Evolutionary conservation across 495 filamentous ascomycete species (phyloP), one percentile per base, ranked within the genome.

Genomic region (Cairneyella variabilis): DNA sequence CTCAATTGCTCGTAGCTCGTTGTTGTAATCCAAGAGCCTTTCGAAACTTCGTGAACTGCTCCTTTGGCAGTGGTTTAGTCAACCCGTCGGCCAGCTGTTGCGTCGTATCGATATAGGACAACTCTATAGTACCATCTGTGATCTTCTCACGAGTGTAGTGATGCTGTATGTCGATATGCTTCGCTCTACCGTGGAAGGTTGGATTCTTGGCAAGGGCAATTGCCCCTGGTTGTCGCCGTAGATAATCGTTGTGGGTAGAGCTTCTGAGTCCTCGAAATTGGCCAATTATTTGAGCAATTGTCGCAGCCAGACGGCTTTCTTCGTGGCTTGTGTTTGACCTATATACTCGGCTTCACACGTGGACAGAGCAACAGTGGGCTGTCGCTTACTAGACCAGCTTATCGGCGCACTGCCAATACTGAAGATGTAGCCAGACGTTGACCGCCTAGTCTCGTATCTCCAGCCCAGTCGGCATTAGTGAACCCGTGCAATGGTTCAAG

Each of bases 331-430:
- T 21, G 53, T 70, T 22, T 60, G 39, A 22, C 45, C 66, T 6
- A 74, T 58, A 48, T 66, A 76, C 55, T 74, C 69, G 9, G 70
- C 70, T 61, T 75, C 66, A 32, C 54, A 67, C 36, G 56, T 67
- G 16, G 66, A 74, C 1, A 69, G 23, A 22, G 69, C 62, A 26
- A 74, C 65, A 23, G 60, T 54, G 7, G 4, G 26, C 49, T 74
- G 69, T 39, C 61, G 56, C 49, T 74, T 72, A 12, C 58, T 69
- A 51, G 57, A 43, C 71, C 64, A 76, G 26, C 57, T 60, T 26
- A 75, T 69, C 49, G 70, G 49, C 41, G 58, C 62, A 46, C 63
- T 66, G 6, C 53, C 59, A 16, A 74, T 53, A 12, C 62, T 67
- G 44, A 74, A 70, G 1, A 73, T 41, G 55, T 70, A 73, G 22